Evolutionary conservation across 2,329 filamentous ascomycete species (phyloP).

Genomic region (Monosporascus sp.): DNA sequence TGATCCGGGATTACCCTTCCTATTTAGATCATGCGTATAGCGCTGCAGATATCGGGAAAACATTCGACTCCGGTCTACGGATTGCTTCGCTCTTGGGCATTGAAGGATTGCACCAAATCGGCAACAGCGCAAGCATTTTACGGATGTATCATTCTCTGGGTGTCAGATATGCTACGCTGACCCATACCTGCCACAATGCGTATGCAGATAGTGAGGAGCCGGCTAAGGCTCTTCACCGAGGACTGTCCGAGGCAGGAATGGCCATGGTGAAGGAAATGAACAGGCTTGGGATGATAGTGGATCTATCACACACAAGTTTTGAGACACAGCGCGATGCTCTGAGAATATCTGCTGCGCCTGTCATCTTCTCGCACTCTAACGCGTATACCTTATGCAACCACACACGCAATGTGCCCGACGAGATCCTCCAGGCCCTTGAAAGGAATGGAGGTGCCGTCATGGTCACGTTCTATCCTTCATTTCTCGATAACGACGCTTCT

Average conservation of each 20-base stretch:
- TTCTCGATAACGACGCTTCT: constrained; percentile 13
- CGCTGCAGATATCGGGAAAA: background rate
- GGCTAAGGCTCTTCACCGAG: constrained; percentile 26
- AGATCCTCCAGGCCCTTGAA: constrained; percentile 12
- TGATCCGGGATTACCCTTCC: no score
- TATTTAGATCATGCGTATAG: no score
- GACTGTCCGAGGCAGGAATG: background rate
- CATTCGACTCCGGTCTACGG: constrained; percentile 13
- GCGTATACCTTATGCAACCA: background rate
- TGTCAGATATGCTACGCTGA: constrained; percentile 18
- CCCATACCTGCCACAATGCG: constrained; percentile 5
- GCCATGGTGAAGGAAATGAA: background rate
- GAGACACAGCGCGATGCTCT: background rate
- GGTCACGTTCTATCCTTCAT: constrained; percentile 15
- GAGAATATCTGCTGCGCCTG: background rate
- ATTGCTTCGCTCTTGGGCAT: constrained; percentile 21
- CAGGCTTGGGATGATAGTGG: background rate
- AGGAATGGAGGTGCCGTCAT: constrained; percentile 19
- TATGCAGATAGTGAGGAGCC: constrained; percentile 2
- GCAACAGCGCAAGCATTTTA: constrained; percentile 17
- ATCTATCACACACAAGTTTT: background rate
- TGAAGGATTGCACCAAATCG: constrained; percentile 20
- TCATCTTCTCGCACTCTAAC: background rate
- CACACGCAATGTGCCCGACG: constrained; percentile 8
- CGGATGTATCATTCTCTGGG: constrained; percentile 18